Conservation (phyloP, 495 filamentous ascomycete genomes). For the Parachaetomium inaequale region DNA sequence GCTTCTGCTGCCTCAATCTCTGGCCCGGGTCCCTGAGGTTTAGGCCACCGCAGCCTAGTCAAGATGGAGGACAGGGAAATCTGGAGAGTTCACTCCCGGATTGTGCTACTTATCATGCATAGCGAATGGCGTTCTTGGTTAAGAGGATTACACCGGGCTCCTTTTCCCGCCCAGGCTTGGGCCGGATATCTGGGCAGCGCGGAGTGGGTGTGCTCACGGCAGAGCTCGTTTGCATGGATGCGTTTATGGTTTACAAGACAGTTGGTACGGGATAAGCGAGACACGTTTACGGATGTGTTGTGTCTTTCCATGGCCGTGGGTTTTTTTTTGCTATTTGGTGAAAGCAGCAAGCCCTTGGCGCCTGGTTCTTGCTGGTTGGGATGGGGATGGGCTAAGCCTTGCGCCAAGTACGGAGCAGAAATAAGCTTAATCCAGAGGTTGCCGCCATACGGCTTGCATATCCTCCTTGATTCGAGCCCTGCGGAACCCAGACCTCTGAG, state of each 20-base stretch:
- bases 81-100: background rate
- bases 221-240: background rate
- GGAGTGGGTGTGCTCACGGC: background rate
- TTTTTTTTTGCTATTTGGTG: background rate
- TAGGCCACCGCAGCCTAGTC: background rate
- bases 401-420: background rate
- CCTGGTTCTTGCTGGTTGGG: background rate
- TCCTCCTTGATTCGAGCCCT: background rate
- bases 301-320: background rate
- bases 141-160: background rate
- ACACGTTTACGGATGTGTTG: background rate
- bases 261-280: background rate
- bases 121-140: constrained; percentile 10
- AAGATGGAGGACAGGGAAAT: background rate
- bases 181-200: background rate
- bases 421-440: background rate
- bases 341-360: background rate
- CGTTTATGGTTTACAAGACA: background rate
- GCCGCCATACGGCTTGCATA: background rate
- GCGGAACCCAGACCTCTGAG: background rate
- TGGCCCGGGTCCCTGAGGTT: background rate
- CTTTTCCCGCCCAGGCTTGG: background rate
- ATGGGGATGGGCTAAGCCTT: background rate
- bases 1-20: background rate
- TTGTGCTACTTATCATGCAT: background rate